Evolutionary conservation across 495 filamentous ascomycete species (phyloP).

Genomic region (Hypoxylon lienhwacheense): DNA sequence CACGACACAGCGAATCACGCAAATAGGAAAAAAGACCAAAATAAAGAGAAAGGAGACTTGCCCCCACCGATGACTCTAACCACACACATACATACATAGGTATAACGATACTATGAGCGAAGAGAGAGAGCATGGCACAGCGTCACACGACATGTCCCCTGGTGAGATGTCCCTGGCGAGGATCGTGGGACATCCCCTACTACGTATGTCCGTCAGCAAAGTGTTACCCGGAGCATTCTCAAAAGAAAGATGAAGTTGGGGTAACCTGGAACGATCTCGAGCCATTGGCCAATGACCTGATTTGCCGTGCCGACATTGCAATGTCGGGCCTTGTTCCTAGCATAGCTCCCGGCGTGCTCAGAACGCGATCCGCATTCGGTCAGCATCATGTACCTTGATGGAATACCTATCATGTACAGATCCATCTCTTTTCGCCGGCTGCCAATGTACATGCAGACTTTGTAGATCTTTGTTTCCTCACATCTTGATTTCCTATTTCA

Average conservation of each 20-base stretch:
- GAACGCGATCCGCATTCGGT: constrained; percentile 35
- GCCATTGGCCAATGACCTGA: constrained; percentile 37
- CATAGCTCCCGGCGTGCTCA: constrained; percentile 30
- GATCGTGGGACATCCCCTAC: constrained; percentile 27
- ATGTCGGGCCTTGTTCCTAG: constrained; percentile 37
- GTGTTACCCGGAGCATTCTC: constrained; percentile 20
- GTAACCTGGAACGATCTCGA: constrained; percentile 35
- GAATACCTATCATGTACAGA: constrained; percentile 23
- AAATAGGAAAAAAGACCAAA: constrained; percentile 17
- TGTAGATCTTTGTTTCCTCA: constrained; percentile 32
- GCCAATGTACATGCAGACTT: constrained; percentile 27
- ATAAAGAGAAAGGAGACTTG: constrained; percentile 8
- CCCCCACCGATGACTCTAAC: constrained; percentile 11
- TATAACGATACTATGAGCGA: no score
- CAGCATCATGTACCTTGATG: constrained; percentile 26
- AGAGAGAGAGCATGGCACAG: constrained; percentile 20
- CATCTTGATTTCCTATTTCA: constrained; percentile 31
- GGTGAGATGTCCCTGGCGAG: constrained; percentile 22
- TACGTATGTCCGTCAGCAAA: constrained; percentile 17
- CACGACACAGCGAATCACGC: constrained; percentile 20
- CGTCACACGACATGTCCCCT: constrained; percentile 33
- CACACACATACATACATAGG: no score
- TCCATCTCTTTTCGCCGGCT: constrained; percentile 22
- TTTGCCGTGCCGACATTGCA: constrained; percentile 35
- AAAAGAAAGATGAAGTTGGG: constrained; percentile 30